Evolutionary conservation across 768 basidiomycete genomes (phyloP), one percentile per base, ranked within the genome.

Genomic region (Lanmaoa pseudosensibilis): DNA sequence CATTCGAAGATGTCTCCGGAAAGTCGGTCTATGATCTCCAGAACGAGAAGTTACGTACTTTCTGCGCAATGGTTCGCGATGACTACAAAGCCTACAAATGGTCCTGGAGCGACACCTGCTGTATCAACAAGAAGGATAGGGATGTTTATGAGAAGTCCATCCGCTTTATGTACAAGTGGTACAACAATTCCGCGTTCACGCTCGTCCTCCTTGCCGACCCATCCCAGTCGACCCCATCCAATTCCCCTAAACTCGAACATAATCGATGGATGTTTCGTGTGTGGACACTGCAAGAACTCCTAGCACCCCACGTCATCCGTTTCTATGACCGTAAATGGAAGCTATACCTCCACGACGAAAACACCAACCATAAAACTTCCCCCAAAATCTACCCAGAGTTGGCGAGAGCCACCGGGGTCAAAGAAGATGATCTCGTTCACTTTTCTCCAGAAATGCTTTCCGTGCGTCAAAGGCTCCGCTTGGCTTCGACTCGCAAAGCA

Each of bases 251-350:
- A 9, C 56, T 63, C 21, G 45, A 46, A 34, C 27, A 58, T n/a
- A 62, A 55, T 32, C 23, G 44, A 25, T 63, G 62, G 62, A 62
- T 63, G 54, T 44, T 39, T 19, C 62, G 62, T 6, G 51, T 54
- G 0, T 63, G 62, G 62, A 63, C 62, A 2, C 38, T 48, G 12
- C 61, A 62, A 38, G 60, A 62, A 25, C 54, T 62, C 9, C 60
- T 62, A 27, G 49, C 60, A 0, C 53, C 62, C 5, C 18, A 45
- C 10, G 40, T 53, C 34, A 52, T 63, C 34, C 62, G 60, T 7
- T 58, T 63, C 33, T 62, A 63, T 19, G 5, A 55, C 12, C 21
- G 23, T 5, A 19, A 15, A 2, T 63, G 62, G 60, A 1, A 51
- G 2, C 25, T 48, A 1, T 62, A 63, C 23, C 39, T 15, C 18